Conservation (phyloP, 306 rosid species). For the Oxytropis ochrocephala region DNA sequence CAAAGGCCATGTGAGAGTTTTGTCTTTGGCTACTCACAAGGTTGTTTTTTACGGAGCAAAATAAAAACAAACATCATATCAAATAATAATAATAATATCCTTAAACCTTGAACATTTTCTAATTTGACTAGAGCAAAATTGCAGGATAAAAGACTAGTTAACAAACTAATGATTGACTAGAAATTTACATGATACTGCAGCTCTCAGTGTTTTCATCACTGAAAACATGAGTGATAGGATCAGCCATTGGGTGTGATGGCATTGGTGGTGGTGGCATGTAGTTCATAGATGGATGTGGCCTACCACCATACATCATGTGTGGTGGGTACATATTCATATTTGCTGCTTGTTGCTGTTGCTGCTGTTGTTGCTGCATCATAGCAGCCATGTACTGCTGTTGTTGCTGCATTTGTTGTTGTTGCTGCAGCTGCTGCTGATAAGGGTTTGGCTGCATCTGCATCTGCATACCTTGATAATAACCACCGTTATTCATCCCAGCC, state of each 20-base stretch:
- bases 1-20: constrained; percentile 22
- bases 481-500: constrained; percentile 56
- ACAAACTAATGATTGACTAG: neutral
- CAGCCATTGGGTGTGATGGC: constrained; percentile 38
- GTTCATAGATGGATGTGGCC: constrained; percentile 45
- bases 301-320: constrained; percentile 54
- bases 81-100: neutral
- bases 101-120: constrained; percentile 31
- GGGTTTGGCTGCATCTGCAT: constrained; percentile 46
- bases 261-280: constrained; percentile 54
- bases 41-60: constrained; percentile 5
- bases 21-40: neutral
- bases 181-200: constrained; percentile 68
- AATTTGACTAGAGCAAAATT: constrained; percentile 23
- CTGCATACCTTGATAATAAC: constrained; percentile 68
- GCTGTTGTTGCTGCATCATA: constrained; percentile 75
- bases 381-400: constrained; percentile 66
- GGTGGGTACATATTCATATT: constrained; percentile 63
- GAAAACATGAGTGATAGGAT: constrained; percentile 55
- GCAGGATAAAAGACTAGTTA: constrained; percentile 9
- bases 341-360: constrained; percentile 43
- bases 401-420: constrained; percentile 24
- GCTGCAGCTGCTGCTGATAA: constrained; percentile 48
- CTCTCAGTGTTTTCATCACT: constrained; percentile 83
- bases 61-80: constrained; percentile 10